A percentile compares a stretch with the other conserved stretches of the same genome.
phyloP scores from a whole-genome alignment of 768 basidiomycete species.

The Trametes sanguinea region DNA sequence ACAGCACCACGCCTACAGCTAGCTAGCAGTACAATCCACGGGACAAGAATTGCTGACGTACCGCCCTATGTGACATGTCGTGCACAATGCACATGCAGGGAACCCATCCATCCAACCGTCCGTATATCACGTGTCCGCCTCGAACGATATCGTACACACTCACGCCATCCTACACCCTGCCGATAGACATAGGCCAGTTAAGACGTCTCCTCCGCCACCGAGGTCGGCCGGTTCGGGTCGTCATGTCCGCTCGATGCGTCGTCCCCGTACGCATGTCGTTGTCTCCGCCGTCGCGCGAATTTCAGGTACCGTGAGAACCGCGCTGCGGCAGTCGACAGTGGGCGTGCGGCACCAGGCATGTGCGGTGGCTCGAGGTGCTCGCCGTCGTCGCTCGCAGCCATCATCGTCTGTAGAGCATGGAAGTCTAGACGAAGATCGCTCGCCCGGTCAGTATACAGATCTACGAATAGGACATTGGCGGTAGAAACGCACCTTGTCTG shows the following conservation, averaged over 20 bases:
- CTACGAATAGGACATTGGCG: not conserved
- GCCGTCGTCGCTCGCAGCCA: slow-evolving; percentile 25
- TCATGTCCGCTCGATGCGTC: slow-evolving; percentile 25
- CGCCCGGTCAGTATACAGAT: not conserved
- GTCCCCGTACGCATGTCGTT: slow-evolving; percentile 18
- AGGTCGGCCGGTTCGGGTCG: slow-evolving; percentile 25
- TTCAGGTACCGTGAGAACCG: slow-evolving; percentile 20
- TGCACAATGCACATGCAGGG: too few species aligned
- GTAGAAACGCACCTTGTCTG: slow-evolving; percentile 66
- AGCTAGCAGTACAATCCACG: slow-evolving; percentile 3
- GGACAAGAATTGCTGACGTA: too few species aligned
- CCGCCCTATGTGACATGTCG: not conserved
- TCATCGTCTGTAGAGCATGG: slow-evolving; percentile 38
- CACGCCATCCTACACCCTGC: not conserved
- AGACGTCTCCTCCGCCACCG: slow-evolving; percentile 25
- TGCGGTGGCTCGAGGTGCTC: slow-evolving; percentile 27
- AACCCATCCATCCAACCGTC: not conserved
- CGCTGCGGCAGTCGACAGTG: slow-evolving; percentile 29
- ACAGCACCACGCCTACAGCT: not conserved
- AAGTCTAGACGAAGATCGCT: slow-evolving; percentile 29
- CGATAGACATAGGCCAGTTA: not conserved
- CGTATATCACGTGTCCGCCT: not conserved
- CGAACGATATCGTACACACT: not conserved
- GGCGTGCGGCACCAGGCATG: slow-evolving; percentile 17
- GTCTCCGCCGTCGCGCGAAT: slow-evolving; percentile 32